Evolutionary conservation across 345 rosid species (phyloP), one percentile per base, ranked within the genome.

Genomic region (Sonneratia caseolaris): DNA sequence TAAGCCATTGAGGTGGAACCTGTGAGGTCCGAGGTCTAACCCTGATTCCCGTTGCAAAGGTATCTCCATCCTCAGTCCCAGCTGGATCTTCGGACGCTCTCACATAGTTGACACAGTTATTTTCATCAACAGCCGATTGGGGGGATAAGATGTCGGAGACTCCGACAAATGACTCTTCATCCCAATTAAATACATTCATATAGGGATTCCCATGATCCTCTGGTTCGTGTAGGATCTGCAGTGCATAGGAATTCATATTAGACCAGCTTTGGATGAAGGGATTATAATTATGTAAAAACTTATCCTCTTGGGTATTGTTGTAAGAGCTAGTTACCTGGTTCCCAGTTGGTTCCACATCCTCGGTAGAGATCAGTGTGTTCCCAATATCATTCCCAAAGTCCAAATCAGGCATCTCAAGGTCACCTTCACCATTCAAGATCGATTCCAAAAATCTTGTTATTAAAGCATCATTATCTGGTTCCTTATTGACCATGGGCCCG

Each of bases 1-100:
- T 73, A 57, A 6, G 27, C 45, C 21, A 51, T 15, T 72, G 72
- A 62, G 71, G 74, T 22, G 11, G 55, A 78, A 47, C 49, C 75
- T 37, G 88, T 66, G 51, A 70, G 72, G 32, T 40, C 22, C 88
- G 93, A 62, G 75, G 14, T 78, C 84, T 83, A 48, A 80, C 72
- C 81, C 57, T 84, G 77, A 91, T 84, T 66, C 82, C 88, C 24
- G 86, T 65, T 68, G 61, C 76, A 67, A 22, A 64, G 53, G 53
- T 48, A 57, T 78, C 79, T 70, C 69, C 53, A 35, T 56, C 64
- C 36, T 64, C 73, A 55, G 48, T 40, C 71, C 32, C 74, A 47
- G 74, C 75, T 7, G 35, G 36, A 59, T 10, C 53, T 68, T 69
- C 67, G 70, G 64, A 71, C 18, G 12, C 27, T 8, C 68, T 76